A percentile compares a stretch with the other conserved stretches of the same genome.
These are phyloP conservation scores for Fusarium annulatum DNA, from an alignment of 2,329 filamentous ascomycete genomes.

Conservation along the genomic window DNA sequence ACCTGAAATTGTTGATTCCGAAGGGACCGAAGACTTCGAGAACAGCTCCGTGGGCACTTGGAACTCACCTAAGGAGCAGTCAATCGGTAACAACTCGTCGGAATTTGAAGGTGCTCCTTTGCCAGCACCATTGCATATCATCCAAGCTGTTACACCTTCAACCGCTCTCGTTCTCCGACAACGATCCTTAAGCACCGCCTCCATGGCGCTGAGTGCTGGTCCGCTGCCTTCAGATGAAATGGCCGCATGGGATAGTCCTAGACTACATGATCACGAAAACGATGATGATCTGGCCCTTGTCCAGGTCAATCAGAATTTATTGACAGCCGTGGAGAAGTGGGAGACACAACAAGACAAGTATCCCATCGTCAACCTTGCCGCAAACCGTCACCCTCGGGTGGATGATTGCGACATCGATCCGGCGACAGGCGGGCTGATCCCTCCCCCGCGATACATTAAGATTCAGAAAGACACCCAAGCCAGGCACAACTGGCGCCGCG, in stretches of 20 bases:
- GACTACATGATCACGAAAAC: not conserved
- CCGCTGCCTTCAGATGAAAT: not conserved
- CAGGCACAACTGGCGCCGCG: constrained; percentile 44
- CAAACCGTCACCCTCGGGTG: not conserved
- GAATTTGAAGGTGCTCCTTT: constrained; percentile 12
- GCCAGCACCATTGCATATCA: constrained; percentile 38
- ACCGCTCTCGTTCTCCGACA: not conserved
- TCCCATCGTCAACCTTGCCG: not conserved
- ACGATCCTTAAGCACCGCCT: not conserved
- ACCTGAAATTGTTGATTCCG: not conserved
- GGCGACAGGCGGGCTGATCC: constrained; percentile 49
- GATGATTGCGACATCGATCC: constrained; percentile 53
- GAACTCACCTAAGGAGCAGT: constrained; percentile 6
- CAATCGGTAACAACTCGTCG: not conserved
- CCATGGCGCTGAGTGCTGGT: constrained; percentile 27
- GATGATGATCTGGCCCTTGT: not conserved
- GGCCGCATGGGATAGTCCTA: not conserved
- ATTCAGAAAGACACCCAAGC: constrained; percentile 36
- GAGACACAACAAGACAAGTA: not conserved
- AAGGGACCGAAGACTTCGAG: not conserved
- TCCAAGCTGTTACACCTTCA: constrained; percentile 17
- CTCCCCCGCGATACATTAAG: constrained; percentile 48
- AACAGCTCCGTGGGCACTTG: constrained; percentile 4
- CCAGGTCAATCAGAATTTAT: not conserved
- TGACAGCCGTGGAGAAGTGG: constrained; percentile 8